Evolutionary conservation across 1,284 basidiomycete species (phyloP).

Genomic region (Cystobasidium sp.): DNA sequence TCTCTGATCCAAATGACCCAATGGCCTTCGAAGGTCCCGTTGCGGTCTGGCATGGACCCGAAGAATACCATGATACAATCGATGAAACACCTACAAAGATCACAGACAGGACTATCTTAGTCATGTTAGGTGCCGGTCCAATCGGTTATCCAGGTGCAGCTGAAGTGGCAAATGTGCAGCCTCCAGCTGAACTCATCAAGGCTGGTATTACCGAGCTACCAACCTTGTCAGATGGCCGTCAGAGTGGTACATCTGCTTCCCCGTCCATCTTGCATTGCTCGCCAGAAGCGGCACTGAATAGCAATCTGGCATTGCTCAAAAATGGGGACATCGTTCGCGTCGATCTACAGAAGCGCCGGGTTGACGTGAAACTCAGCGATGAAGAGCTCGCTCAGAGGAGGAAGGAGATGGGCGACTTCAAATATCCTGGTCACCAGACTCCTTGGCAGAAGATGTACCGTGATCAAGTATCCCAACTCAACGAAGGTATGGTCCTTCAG

Average conservation of each 20-base stretch:
- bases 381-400: slow-evolving; percentile 55
- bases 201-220: slow-evolving; percentile 57
- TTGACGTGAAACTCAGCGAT: slow-evolving; percentile 53
- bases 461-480: slow-evolving; percentile 54
- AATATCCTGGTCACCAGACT: slow-evolving; percentile 55
- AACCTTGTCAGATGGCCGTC: slow-evolving; percentile 58
- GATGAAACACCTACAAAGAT: slow-evolving; percentile 52
- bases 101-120: slow-evolving; percentile 54
- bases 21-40: slow-evolving; percentile 59
- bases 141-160: slow-evolving; percentile 48
- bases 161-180: slow-evolving; percentile 58
- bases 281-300: slow-evolving; percentile 57
- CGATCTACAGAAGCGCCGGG: slow-evolving; percentile 55
- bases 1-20: slow-evolving; percentile 56
- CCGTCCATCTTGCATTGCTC: slow-evolving; percentile 58
- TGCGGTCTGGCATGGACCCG: slow-evolving; percentile 58
- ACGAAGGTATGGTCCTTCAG: slow-evolving; percentile 58
- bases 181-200: slow-evolving; percentile 57
- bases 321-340: slow-evolving; percentile 58
- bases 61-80: slow-evolving; percentile 57
- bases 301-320: slow-evolving; percentile 56
- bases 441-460: slow-evolving; percentile 59
- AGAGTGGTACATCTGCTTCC: slow-evolving; percentile 57
- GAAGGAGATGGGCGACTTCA: slow-evolving; percentile 45
- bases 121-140: slow-evolving; percentile 58